Evolutionary conservation across 2,329 filamentous ascomycete species (phyloP).

Genomic region (Aureobasidium sp.): DNA sequence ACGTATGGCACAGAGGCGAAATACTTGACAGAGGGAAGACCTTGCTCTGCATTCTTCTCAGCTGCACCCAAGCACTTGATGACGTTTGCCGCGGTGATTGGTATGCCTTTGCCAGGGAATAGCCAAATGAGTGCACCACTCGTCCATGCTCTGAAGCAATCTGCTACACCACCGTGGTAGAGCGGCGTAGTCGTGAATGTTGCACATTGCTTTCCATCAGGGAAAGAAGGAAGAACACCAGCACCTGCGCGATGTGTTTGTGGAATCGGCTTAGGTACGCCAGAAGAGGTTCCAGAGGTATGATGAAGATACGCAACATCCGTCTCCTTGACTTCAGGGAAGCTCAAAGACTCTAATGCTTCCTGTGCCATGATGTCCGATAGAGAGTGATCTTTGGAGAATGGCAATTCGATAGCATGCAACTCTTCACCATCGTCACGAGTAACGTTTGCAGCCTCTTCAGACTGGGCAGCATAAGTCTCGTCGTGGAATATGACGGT

Average conservation of each 20-base stretch:
- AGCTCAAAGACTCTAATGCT: background rate
- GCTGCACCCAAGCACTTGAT: conserved; percentile 38
- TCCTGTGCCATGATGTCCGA: background rate
- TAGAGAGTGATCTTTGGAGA: conserved; percentile 7
- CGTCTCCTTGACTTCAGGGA: conserved; percentile 18
- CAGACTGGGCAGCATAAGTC: conserved; percentile 27
- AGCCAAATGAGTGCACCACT: conserved; percentile 53
- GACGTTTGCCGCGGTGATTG: conserved; percentile 50
- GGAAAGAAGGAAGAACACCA: conserved; percentile 45
- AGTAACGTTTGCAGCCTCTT: conserved; percentile 18
- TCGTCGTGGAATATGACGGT: conserved; percentile 40
- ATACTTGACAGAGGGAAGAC: conserved; percentile 38
- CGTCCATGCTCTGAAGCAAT: conserved; percentile 54
- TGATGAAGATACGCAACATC: conserved; percentile 52
- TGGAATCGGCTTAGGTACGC: conserved; percentile 53
- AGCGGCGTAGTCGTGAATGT: conserved; percentile 59
- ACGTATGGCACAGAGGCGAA: conserved; percentile 57
- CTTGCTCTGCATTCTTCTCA: conserved; percentile 15
- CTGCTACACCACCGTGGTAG: conserved; percentile 57
- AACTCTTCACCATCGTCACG: conserved; percentile 15
- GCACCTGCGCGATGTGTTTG: conserved; percentile 50
- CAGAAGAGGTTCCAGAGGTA: conserved; percentile 57
- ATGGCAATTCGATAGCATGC: conserved; percentile 12
- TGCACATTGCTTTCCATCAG: conserved; percentile 28
- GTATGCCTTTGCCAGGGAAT: conserved; percentile 48